phyloP scores from a whole-genome alignment of 2,329 filamentous ascomycete genomes.

The Knufia fluminis region DNA sequence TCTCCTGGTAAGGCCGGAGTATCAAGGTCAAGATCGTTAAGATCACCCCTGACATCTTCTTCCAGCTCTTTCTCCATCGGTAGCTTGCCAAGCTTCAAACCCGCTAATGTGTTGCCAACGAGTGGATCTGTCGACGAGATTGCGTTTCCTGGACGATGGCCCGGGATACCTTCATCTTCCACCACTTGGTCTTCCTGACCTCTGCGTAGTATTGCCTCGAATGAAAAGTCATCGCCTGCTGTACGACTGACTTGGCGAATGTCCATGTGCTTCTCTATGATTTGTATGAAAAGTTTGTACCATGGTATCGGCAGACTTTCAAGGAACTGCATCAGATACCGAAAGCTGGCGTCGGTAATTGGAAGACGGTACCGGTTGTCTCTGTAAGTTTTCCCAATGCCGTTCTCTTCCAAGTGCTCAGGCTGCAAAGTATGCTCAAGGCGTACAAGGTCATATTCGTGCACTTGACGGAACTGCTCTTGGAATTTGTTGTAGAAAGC shows the following conservation, averaged over 20 bases:
- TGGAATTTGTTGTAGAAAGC: constrained; percentile 54
- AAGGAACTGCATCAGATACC: constrained; percentile 75
- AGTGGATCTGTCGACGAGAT: constrained; percentile 49
- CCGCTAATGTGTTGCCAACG: constrained; percentile 47
- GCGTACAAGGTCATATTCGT: constrained; percentile 67
- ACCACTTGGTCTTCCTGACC: constrained; percentile 49
- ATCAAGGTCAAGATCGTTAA: constrained; percentile 74
- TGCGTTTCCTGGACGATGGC: constrained; percentile 56
- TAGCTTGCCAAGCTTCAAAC: constrained; percentile 68
- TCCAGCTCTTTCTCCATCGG: constrained; percentile 76
- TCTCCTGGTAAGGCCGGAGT: constrained; percentile 63
- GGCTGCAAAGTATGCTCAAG: constrained; percentile 67
- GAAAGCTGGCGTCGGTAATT: constrained; percentile 75
- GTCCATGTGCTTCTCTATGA: constrained; percentile 56
- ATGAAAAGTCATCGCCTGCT: constrained; percentile 49
- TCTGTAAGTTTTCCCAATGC: constrained; percentile 69
- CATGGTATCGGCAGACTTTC: constrained; percentile 78
- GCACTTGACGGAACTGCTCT: constrained; percentile 64
- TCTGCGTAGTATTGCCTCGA: constrained; percentile 50
- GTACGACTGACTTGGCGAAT: constrained; percentile 51
- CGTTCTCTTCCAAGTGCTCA: constrained; percentile 67
- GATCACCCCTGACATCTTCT: constrained; percentile 75
- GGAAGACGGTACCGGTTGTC: constrained; percentile 83
- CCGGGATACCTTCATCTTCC: constrained; percentile 61
- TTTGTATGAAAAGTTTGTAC: constrained; percentile 64